Evolutionary conservation across 176 grass and related monocot genomes (phyloP), one percentile per base, ranked within the genome.

Genomic region (Oryza meridionalis): DNA sequence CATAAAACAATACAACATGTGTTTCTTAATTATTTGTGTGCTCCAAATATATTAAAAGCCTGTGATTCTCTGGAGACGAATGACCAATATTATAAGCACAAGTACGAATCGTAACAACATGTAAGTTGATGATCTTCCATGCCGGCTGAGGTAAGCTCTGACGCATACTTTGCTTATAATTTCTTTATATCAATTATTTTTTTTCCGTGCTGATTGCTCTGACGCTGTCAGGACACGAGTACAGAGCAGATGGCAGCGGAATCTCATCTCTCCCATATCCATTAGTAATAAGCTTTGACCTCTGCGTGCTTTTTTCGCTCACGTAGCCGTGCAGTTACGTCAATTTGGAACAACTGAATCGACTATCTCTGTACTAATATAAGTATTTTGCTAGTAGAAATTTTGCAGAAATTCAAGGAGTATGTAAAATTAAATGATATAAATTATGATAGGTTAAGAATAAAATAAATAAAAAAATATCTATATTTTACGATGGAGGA

Each of bases 111-210:
- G 27, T 26, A 50, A 59, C 51, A 12, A 25, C 46, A 31, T 73
- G 22, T 35, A 40, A 55, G 3, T 69, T 81, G 46, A 2, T 59
- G 31, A 2, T 66, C 26, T 72, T 21, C 19, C 68, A 59, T 44
- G 9, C 35, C n/a, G 5, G 11, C 40, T 73, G 84, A 86, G 27
- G 69, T 86, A 80, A 80, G 69, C 77, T 86, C 77, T 86, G 84
- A 86, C 77, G 84, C 16, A 24, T 55, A 24, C 29, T 16, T 10
- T 1, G 13, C 17, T 51, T 37, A 37, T 6, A 37, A 71, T 62
- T 80, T 72, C 31, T 79, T 51, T 69, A 59, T 17, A 26, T 13
- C 32, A 11, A 44, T 62, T 22, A 33, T 45, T 22, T 10, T 22
- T 10, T 6, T 63, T 59, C 19, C 45, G 37, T 67, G 29, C 76